phyloP scores from a whole-genome alignment of 2,329 filamentous ascomycete species.

The Colletotrichum salicis region DNA sequence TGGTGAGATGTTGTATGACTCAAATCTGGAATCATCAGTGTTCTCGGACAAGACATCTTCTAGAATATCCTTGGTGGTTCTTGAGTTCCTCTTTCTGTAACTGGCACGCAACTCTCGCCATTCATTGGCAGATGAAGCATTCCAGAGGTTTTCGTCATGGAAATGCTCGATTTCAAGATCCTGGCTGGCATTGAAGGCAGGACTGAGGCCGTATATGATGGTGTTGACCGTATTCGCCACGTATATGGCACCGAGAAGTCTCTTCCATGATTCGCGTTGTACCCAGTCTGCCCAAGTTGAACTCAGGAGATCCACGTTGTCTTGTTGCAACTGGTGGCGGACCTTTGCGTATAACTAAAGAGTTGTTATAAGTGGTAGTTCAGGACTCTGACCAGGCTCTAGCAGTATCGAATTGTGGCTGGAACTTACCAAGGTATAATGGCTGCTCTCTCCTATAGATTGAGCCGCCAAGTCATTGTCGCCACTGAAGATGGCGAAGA shows the following conservation, averaged over 20 bases:
- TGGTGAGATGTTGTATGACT: not conserved
- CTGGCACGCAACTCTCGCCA: not conserved
- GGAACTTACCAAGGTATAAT: not conserved
- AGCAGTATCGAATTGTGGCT: not conserved
- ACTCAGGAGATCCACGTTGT: fast-evolving
- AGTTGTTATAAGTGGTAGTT: not conserved
- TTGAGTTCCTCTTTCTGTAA: not conserved
- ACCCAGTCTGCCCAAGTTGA: not conserved
- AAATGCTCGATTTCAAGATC: not conserved
- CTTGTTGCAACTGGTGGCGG: not conserved
- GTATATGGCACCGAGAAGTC: not conserved
- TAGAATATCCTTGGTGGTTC: not conserved
- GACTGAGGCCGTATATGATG: slow-evolving; percentile 5
- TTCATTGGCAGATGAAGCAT: slow-evolving; percentile 3
- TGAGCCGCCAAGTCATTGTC: not conserved
- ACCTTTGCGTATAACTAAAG: not conserved
- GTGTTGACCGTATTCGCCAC: not conserved
- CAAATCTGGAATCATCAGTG: not conserved
- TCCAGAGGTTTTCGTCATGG: slow-evolving; percentile 1
- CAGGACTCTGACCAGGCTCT: too few species aligned
- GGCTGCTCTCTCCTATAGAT: not conserved
- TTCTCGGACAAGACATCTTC: not conserved
- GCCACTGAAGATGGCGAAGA: not conserved
- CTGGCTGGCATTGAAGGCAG: not conserved
- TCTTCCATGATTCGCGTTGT: slow-evolving; percentile 6